Base-by-base conservation (phyloP, 1,284 basidiomycete genomes). In the Mycocalia duriaeana region DNA sequence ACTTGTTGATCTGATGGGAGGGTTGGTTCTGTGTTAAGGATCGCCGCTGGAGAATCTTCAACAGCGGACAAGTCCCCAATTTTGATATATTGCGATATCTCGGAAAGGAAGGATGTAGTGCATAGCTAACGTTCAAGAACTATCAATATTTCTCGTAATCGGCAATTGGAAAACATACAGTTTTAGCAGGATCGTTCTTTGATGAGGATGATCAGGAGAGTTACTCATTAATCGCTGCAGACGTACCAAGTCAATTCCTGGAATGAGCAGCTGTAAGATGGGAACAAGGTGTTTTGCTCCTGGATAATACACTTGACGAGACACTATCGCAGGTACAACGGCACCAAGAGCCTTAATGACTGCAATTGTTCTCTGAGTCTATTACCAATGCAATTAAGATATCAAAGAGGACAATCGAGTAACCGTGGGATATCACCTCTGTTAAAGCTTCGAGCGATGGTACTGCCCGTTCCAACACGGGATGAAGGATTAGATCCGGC, bases 141-240 rank as follows among this genome's bases (percentile, higher is more conserved):
- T n/a, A n/a, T n/a, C n/a, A 40, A 42, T 40, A 45, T 34, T 24
- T 23, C 37, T 13, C 14, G 11, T n/a, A 26, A 25, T 28, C 20
- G 22, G 13, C 14, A 13, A 31, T 25, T 44, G 41, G 16, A 43
- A 35, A 38, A 42, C 59, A 59, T 64, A 90, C 85, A 47, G 92
- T 95, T 73, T 97, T 97, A 34, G 82, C 75, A 1, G 92, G 91
- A 58, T 97, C 93, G 64, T 95, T 95, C 78, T 86, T 41, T 31
- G 26, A 13, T n/a, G 25, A 24, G 45, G 31, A 23, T 42, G 38
- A 47, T 26, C 37, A 25, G 25, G 45, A 35, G 44, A 39, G 38
- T 23, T 19, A 26, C 8, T 18, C 9, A 47, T 42, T 34, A 43
- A 31, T 28, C 6, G 46, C 18, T 46, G 19, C 19, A 20, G 22